These are phyloP conservation scores for Nemania sp. DNA, from an alignment of 2,329 filamentous ascomycete genomes.

Conservation along the genomic window DNA sequence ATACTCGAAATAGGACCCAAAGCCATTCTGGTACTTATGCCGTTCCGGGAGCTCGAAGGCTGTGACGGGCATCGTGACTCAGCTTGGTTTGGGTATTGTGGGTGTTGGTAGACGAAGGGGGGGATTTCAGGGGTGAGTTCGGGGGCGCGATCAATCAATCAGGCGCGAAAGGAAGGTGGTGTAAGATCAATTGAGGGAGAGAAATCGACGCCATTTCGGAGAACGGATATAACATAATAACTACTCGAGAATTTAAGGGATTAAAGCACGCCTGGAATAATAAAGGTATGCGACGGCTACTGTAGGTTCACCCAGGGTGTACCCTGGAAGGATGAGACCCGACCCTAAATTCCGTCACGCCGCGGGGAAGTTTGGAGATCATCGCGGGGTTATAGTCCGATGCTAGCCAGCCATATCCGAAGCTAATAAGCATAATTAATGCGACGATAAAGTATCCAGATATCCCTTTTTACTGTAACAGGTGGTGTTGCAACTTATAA, in stretches of 20 bases:
- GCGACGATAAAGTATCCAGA: too few species aligned
- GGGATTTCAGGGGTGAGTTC: too few species aligned
- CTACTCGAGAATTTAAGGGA: neutral
- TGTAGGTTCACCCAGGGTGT: slow-evolving; percentile 28
- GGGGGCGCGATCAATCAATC: slow-evolving; percentile 10
- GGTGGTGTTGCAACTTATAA: too few species aligned
- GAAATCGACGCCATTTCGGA: slow-evolving; percentile 11
- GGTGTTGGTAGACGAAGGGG: neutral
- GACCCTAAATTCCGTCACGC: slow-evolving; percentile 22
- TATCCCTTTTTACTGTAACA: too few species aligned
- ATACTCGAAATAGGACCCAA: slow-evolving; percentile 76
- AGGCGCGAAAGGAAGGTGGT: neutral
- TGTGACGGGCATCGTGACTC: slow-evolving; percentile 52
- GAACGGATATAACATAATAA: neutral
- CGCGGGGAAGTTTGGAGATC: slow-evolving; percentile 24
- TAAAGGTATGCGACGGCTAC: slow-evolving; percentile 32
- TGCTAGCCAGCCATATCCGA: slow-evolving; percentile 35
- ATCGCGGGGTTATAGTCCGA: slow-evolving; percentile 33
- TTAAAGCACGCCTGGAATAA: neutral
- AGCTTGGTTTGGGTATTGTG: neutral
- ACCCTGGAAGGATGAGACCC: slow-evolving; percentile 4
- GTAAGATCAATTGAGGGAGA: neutral
- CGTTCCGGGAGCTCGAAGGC: slow-evolving; percentile 53
- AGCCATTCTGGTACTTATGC: slow-evolving; percentile 77
- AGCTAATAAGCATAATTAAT: too few species aligned